Conservation (phyloP, 2,329 filamentous ascomycete genomes). For the Phoma sp. region DNA sequence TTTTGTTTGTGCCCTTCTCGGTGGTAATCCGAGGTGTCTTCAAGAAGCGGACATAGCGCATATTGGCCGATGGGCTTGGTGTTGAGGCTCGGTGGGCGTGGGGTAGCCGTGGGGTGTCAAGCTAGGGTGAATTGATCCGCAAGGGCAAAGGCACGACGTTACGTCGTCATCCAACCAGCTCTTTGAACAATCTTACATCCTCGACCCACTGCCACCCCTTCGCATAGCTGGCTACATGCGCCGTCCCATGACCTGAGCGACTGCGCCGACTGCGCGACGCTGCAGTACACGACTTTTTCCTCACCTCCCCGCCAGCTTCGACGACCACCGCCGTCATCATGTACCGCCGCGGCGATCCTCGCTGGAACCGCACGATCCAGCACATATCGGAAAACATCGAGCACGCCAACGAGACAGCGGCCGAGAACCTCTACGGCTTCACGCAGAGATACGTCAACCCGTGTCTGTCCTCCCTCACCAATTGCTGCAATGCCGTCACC, state of each 20-base stretch:
- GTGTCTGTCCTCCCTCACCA: conserved; percentile 72
- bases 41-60: conserved; percentile 70
- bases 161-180: background rate
- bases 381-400: conserved; percentile 91
- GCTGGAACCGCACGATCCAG: conserved; percentile 91
- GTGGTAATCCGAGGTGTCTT: conserved; percentile 62
- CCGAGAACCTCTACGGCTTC: conserved; percentile 87
- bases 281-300: background rate
- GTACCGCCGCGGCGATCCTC: conserved; percentile 75
- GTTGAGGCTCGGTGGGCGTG: conserved; percentile 1
- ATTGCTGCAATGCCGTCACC: conserved; percentile 72
- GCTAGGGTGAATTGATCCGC: conserved; percentile 3
- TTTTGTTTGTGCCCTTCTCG: conserved; percentile 37
- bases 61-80: conserved; percentile 18
- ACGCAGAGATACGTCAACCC: conserved; percentile 83
- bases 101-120: conserved; percentile 3
- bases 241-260: conserved; percentile 24
- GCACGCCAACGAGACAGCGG: conserved; percentile 87
- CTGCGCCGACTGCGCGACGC: conserved; percentile 3
- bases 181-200: conserved; percentile 1
- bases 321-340: conserved; percentile 44
- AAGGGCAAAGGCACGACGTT: background rate
- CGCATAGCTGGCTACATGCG: conserved; percentile 31
- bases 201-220: background rate
- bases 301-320: background rate